These are phyloP conservation scores for Rutstroemia sp. DNA, from an alignment of 2,329 filamentous ascomycete species.

Conservation along the genomic window DNA sequence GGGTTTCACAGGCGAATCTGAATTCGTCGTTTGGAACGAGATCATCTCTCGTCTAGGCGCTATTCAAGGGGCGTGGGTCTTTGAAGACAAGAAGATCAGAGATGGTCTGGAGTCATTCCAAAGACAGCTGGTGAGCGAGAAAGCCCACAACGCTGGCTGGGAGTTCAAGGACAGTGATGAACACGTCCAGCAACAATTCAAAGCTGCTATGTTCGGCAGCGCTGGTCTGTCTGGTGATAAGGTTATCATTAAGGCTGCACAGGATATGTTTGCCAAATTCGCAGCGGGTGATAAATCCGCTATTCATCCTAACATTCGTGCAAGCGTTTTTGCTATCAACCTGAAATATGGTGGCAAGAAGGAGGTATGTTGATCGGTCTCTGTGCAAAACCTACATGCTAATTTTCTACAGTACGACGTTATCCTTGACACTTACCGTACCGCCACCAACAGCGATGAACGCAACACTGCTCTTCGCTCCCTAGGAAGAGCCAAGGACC, in stretches of 20 bases:
- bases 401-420: constrained; percentile 56
- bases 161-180: constrained; percentile 76
- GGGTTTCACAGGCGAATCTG: constrained; percentile 74
- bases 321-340: constrained; percentile 78
- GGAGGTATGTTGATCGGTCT: constrained; percentile 49
- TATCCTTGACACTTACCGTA: constrained; percentile 67
- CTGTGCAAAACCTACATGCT: constrained; percentile 2
- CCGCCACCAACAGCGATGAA: constrained; percentile 73
- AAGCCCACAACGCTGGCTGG: constrained; percentile 86
- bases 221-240: constrained; percentile 78
- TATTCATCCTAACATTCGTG: constrained; percentile 85
- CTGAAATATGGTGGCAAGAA: constrained; percentile 78
- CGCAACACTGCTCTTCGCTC: constrained; percentile 84
- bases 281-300: constrained; percentile 70
- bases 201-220: constrained; percentile 78
- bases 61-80: constrained; percentile 82
- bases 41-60: constrained; percentile 70
- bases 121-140: constrained; percentile 65
- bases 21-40: constrained; percentile 94
- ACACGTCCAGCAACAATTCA: constrained; percentile 91
- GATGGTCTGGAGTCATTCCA: constrained; percentile 80
- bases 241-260: constrained; percentile 67
- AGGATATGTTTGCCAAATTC: constrained; percentile 87
- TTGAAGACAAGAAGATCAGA: constrained; percentile 67
- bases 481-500: constrained; percentile 70